These are phyloP conservation scores for Ceratocystis huliohia DNA, from an alignment of 2,329 filamentous ascomycete species.

Conservation along the genomic window DNA sequence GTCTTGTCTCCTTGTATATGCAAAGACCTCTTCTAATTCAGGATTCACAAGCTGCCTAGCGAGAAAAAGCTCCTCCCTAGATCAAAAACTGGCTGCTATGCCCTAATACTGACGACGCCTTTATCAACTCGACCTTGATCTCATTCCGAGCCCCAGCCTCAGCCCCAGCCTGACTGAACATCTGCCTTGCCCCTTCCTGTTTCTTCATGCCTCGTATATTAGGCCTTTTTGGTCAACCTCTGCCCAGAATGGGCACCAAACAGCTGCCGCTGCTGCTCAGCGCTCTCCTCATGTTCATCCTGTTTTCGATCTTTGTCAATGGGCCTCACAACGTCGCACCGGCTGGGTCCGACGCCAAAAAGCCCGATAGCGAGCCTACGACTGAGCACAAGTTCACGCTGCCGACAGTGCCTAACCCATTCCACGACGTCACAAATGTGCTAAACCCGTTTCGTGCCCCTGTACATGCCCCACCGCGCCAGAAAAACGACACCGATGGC, in stretches of 20 bases:
- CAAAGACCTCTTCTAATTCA: neutral
- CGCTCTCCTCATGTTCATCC: constrained; percentile 39
- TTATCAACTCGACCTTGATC: too few relatives aligned
- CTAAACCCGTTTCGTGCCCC: constrained; percentile 56
- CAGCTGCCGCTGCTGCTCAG: constrained; percentile 41
- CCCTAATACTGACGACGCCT: too few relatives aligned
- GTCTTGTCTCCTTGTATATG: neutral
- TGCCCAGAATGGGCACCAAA: constrained; percentile 40
- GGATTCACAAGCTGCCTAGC: neutral
- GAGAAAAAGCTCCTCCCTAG: neutral
- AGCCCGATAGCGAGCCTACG: neutral
- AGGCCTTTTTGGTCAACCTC: constrained; percentile 35
- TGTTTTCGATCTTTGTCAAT: constrained; percentile 41
- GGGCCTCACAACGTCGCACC: constrained; percentile 8
- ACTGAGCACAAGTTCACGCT: constrained; percentile 39
- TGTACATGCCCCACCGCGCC: constrained; percentile 58
- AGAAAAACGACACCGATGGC: constrained; percentile 65
- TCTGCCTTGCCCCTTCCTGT: neutral
- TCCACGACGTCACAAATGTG: constrained; percentile 34
- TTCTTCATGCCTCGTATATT: constrained; percentile 32
- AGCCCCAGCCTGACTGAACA: neutral
- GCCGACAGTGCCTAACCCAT: constrained; percentile 34
- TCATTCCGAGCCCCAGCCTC: neutral
- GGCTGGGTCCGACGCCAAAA: neutral
- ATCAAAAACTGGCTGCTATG: too few relatives aligned